phyloP scores from a whole-genome alignment of 352 stramenopile genomes.

The Pythium monospermum region DNA sequence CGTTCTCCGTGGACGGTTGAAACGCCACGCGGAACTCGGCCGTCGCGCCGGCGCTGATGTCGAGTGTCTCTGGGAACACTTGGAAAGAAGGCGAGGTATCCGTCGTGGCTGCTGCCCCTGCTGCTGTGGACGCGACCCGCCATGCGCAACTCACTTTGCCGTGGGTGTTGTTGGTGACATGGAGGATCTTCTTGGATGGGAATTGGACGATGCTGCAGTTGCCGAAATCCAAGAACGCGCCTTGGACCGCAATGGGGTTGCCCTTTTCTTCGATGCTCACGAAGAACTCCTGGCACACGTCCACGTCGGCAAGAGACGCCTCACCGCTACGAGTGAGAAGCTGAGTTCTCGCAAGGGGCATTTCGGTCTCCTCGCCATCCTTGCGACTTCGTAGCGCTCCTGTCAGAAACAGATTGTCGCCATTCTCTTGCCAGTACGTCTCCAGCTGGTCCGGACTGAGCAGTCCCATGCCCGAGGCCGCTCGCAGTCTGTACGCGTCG shows the following conservation, averaged over 20 bases:
- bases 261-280: constrained; percentile 47
- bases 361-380: not conserved
- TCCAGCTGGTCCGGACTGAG: constrained; percentile 84
- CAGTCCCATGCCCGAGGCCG: constrained; percentile 44
- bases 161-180: constrained; percentile 83
- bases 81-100: constrained; percentile 39
- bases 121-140: constrained; percentile 56
- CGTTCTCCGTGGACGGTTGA: constrained; percentile 60
- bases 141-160: constrained; percentile 82
- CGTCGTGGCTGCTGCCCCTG: too few species aligned
- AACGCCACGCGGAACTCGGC: constrained; percentile 85
- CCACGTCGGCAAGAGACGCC: constrained; percentile 60
- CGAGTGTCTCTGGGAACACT: constrained; percentile 60
- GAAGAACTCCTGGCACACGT: constrained; percentile 85
- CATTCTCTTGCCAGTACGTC: constrained; percentile 62
- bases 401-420: constrained; percentile 59
- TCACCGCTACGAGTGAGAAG: constrained; percentile 85
- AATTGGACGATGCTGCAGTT: constrained; percentile 52
- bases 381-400: constrained; percentile 28
- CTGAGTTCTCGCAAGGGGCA: constrained; percentile 16
- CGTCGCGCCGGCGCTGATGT: constrained; percentile 75
- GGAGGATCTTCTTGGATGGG: constrained; percentile 61
- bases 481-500: constrained; percentile 70
- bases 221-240: constrained; percentile 73
- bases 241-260: constrained; percentile 46